These are phyloP conservation scores for Torrubiellomyces zombiae DNA, from an alignment of 2,329 filamentous ascomycete species.

Conservation along the genomic window DNA sequence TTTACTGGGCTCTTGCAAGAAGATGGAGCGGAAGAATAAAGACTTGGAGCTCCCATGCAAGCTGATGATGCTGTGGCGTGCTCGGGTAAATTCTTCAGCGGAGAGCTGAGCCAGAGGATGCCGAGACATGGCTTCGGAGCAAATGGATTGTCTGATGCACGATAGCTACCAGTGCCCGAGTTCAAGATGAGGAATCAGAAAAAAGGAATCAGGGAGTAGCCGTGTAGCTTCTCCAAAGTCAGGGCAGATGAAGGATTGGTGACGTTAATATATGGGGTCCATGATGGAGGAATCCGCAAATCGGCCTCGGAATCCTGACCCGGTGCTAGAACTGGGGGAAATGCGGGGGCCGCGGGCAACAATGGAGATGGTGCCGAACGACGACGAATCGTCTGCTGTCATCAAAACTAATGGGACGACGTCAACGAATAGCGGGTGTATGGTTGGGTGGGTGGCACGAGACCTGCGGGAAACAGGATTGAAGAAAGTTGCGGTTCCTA, in stretches of 20 bases:
- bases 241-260: neutral
- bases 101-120: conserved; percentile 33
- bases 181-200: neutral
- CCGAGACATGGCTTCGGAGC: conserved; percentile 3
- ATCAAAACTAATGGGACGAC: too few species aligned
- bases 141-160: too few species aligned
- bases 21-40: conserved; percentile 39
- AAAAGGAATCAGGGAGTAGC: neutral
- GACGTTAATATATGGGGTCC: neutral
- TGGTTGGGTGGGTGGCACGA: too few species aligned
- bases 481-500: too few species aligned
- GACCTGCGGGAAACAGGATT: too few species aligned
- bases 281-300: too few species aligned
- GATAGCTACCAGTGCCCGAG: too few species aligned
- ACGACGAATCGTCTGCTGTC: too few species aligned
- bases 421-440: too few species aligned
- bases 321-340: conserved; percentile 19
- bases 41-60: conserved; percentile 7
- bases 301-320: too few species aligned
- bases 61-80: conserved; percentile 27
- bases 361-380: too few species aligned
- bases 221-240: neutral
- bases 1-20: conserved; percentile 45
- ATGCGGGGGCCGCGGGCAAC: too few species aligned
- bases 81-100: conserved; percentile 29